Conservation (phyloP, 1,139 yeast genomes). For the Candida frijolesensis region DNA sequence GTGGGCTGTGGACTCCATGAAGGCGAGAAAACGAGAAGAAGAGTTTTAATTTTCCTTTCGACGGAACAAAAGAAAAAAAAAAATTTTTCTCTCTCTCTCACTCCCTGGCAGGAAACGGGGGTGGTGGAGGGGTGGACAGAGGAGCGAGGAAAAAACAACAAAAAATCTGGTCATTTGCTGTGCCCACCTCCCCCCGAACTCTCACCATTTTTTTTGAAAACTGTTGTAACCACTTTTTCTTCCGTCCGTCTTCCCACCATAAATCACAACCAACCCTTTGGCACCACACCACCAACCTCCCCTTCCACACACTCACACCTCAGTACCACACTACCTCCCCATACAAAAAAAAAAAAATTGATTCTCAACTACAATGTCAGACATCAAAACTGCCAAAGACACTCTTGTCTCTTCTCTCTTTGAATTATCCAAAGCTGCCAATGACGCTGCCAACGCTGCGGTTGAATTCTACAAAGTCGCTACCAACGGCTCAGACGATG, state of each 20-base stretch:
- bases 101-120: neutral
- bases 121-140: too few relatives aligned
- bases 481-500: conserved; percentile 26
- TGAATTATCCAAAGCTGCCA: conserved; percentile 79
- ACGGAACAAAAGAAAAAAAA: conserved; percentile 1
- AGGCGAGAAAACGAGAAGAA: neutral
- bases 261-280: conserved; percentile 8
- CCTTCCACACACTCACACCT: neutral
- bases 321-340: neutral
- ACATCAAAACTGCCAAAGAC: conserved; percentile 43
- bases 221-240: conserved; percentile 8
- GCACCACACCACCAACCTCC: conserved; percentile 6
- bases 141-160: neutral
- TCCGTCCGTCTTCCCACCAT: conserved; percentile 8
- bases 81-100: neutral
- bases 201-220: conserved; percentile 4
- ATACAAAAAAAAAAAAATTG: conserved; percentile 1
- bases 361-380: conserved; percentile 26
- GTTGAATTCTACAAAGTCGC: conserved; percentile 69
- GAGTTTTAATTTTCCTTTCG: neutral
- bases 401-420: conserved; percentile 75
- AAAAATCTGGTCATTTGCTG: conserved; percentile 5
- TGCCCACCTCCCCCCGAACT: conserved; percentile 6
- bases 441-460: conserved; percentile 68
- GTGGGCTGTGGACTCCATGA: neutral